Conservation (phyloP, 768 basidiomycete genomes). For the Phallus indusiatus region DNA sequence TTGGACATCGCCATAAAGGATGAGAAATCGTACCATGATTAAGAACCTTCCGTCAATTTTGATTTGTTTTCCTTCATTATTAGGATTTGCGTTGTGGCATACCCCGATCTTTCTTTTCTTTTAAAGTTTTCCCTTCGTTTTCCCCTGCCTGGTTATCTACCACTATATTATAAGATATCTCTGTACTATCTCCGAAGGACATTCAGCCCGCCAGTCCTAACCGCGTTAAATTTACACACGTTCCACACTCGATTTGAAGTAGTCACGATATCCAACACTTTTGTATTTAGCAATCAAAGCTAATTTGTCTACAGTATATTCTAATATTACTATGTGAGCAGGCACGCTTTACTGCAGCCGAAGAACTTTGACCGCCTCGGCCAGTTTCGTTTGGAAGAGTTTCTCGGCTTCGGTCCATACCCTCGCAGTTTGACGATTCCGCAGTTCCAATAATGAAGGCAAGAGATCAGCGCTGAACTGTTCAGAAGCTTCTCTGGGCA, state of each 20-base stretch:
- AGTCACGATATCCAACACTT: too few species aligned
- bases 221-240: too few species aligned
- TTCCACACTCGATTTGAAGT: too few species aligned
- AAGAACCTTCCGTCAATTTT: neutral
- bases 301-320: too few species aligned
- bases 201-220: too few species aligned
- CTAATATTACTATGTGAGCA: too few species aligned
- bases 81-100: neutral
- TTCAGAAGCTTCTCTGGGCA: constrained; percentile 94
- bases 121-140: neutral
- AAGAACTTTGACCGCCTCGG: constrained; percentile 33
- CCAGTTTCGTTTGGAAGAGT: constrained; percentile 63
- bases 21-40: neutral
- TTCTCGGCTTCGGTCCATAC: constrained; percentile 88
- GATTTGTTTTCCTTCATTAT: neutral
- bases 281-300: too few species aligned
- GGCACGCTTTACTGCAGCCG: neutral
- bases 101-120: neutral
- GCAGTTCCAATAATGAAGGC: constrained; percentile 74
- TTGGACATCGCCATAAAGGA: constrained; percentile 16
- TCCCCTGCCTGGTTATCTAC: neutral
- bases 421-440: constrained; percentile 49
- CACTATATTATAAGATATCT: constrained; percentile 5
- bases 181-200: neutral
- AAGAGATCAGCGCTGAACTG: constrained; percentile 87